Conservation (phyloP, 169 alveolate species). For the Eimeria maxima region DNA sequence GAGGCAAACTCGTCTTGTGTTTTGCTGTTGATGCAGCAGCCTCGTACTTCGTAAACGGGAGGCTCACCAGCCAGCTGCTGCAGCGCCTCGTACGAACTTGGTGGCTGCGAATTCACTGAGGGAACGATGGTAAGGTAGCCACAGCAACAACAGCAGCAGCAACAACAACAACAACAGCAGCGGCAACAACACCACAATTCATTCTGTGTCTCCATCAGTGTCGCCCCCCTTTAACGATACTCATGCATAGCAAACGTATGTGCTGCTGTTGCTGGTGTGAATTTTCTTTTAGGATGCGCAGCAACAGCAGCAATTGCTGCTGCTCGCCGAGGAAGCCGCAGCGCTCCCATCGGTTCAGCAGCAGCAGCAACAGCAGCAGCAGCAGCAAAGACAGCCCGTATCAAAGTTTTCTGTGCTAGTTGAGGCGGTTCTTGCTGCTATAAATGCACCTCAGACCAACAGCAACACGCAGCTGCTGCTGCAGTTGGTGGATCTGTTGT, state of each 20-base stretch:
- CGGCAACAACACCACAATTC: background rate
- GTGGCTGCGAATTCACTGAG: background rate
- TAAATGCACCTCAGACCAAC: slow-evolving; percentile 32
- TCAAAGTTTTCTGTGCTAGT: background rate
- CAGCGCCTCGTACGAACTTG: too few relatives aligned
- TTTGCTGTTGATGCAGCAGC: background rate
- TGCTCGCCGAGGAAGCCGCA: slow-evolving; percentile 63
- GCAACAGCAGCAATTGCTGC: slow-evolving; percentile 64
- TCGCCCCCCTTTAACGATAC: too few relatives aligned
- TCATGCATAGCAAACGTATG: too few relatives aligned
- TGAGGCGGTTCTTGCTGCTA: slow-evolving; percentile 67
- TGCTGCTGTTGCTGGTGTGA: slow-evolving; percentile 8
- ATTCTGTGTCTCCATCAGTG: background rate
- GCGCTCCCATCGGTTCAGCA: background rate
- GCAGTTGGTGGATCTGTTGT: slow-evolving; percentile 22
- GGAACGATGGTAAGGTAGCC: background rate
- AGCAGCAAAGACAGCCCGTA: slow-evolving; percentile 48
- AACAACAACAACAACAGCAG: background rate
- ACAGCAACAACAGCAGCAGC: background rate
- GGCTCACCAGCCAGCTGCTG: too few relatives aligned
- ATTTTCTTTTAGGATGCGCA: slow-evolving; percentile 21
- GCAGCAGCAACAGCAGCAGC: slow-evolving; percentile 60
- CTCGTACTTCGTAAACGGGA: too few relatives aligned
- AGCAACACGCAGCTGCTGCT: slow-evolving; percentile 71
- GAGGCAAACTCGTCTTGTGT: background rate